Evolutionary conservation across 257 asterid genomes (phyloP), one percentile per base, ranked within the genome.

Genomic region (Apocynum venetum): DNA sequence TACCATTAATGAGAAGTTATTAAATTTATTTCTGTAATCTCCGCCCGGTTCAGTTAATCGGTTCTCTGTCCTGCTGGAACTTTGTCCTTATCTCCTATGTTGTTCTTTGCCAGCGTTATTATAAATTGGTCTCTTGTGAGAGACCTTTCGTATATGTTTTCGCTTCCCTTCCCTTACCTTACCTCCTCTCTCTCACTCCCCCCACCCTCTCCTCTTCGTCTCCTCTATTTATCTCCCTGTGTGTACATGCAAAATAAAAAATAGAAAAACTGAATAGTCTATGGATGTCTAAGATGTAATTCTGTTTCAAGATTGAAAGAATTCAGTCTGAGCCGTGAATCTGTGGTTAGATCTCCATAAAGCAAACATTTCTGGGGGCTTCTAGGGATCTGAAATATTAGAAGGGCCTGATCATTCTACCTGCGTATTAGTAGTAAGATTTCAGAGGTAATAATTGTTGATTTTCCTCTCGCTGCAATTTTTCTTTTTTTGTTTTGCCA

Each of bases 1-100:
- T 66, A 53, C 72, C 55, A 76, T 38, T 40, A 13, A 0, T 41
- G 40, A 52, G 19, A 40, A 4, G 53, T 53, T 67, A 49, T 55
- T 53, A 10, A 68, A 53, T 57, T 41, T 51, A 67, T 14, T 67
- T 67, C 8, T 77, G 79, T 77, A 68, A 53, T 75, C 57, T 41
- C 61, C 8, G 36, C 36, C 13, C 3, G 41, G 44, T 41, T 53
- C 41, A 51, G 57, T 68, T 20, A 35, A n/a, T 77, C 13, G 48
- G 36, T 20, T 53, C 14, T 52, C n/a, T 67, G 35, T 2, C 53
- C 52, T 38, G 25, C 60, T 66, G 47, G 41, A 41, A 10, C 19
- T 69, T 11, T 77, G 66, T 53, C 70, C 49, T 8, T 47, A 53
- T 35, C 44, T 77, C 38, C 51, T 65, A 38, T 49, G 35, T 68